Percentiles rank a stretch among this genome's conserved stretches.
These are phyloP conservation scores for Lizonia empirigonia DNA, from an alignment of 2,329 filamentous ascomycete species.

Conservation along the genomic window DNA sequence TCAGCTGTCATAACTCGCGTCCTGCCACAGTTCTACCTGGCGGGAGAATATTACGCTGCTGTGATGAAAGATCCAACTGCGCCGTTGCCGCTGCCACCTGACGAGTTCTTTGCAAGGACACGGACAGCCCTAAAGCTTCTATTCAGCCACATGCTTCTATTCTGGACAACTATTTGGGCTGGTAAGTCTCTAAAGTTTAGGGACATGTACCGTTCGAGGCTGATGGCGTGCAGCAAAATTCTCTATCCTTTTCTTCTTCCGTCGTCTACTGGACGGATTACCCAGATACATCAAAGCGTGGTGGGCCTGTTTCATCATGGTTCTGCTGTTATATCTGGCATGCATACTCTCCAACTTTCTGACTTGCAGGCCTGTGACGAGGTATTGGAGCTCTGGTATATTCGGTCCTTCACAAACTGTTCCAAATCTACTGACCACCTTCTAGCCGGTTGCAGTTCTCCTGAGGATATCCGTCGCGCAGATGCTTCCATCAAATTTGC, in stretches of 20 bases:
- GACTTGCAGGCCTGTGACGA: constrained; percentile 5
- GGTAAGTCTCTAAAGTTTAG: neutral
- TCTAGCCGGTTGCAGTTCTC: neutral
- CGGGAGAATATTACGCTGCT: constrained; percentile 2
- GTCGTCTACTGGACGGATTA: neutral
- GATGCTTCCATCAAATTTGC: constrained; percentile 9
- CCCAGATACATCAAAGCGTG: constrained; percentile 3
- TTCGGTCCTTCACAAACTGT: neutral
- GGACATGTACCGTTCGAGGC: neutral
- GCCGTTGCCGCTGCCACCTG: neutral
- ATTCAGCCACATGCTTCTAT: constrained; percentile 15
- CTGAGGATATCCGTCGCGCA: neutral
- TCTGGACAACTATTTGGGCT: constrained; percentile 13
- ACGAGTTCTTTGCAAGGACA: neutral
- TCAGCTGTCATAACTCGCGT: constrained; percentile 1
- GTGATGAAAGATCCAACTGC: neutral
- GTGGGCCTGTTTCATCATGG: constrained; percentile 3
- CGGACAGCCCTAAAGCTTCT: constrained; percentile 9
- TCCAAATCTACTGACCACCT: neutral
- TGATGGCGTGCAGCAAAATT: neutral
- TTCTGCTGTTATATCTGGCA: constrained; percentile 8
- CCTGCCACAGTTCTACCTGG: constrained; percentile 11
- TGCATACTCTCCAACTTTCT: constrained; percentile 13
- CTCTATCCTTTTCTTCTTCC: constrained; percentile 7
- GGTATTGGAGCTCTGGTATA: constrained; percentile 2